Conservation (phyloP, 495 filamentous ascomycete species). For the Pseudomonodictys pantanalensis region DNA sequence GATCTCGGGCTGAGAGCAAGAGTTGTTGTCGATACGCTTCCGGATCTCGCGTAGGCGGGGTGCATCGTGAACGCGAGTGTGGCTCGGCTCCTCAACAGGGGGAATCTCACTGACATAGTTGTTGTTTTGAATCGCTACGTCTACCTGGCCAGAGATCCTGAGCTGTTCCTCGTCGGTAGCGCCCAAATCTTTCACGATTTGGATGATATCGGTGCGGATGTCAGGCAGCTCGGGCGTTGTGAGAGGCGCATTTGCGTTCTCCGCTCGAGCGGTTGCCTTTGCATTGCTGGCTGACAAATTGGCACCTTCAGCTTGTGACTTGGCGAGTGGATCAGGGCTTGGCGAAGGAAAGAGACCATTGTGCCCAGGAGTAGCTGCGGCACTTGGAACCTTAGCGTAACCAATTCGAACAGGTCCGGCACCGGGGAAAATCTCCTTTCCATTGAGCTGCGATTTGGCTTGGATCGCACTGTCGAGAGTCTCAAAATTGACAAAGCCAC, state of each 20-base stretch:
- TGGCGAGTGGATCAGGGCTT: slow-evolving; percentile 79
- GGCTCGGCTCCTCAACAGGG: slow-evolving; percentile 81
- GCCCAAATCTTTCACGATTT: slow-evolving; percentile 86
- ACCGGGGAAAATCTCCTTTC: slow-evolving; percentile 97
- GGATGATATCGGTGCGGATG: slow-evolving; percentile 74
- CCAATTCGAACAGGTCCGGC: slow-evolving; percentile 93
- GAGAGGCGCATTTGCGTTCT: slow-evolving; percentile 42
- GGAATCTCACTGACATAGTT: slow-evolving; percentile 79
- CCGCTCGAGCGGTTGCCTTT: slow-evolving; percentile 21
- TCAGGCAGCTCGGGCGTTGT: slow-evolving; percentile 66
- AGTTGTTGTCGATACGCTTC: slow-evolving; percentile 94
- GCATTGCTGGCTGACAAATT: slow-evolving; percentile 23
- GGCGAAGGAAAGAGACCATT: slow-evolving; percentile 84
- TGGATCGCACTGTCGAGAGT: slow-evolving; percentile 81
- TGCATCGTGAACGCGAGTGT: slow-evolving; percentile 88
- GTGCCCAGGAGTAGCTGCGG: slow-evolving; percentile 79
- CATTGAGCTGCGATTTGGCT: slow-evolving; percentile 82
- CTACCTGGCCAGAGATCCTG: slow-evolving; percentile 70
- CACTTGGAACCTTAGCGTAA: slow-evolving; percentile 91
- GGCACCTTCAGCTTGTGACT: slow-evolving; percentile 50
- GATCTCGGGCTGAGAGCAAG: slow-evolving; percentile 79
- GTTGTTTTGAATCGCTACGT: slow-evolving; percentile 70
- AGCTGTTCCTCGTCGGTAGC: slow-evolving; percentile 75
- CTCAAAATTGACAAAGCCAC: slow-evolving; percentile 98
- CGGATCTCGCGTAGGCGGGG: slow-evolving; percentile 94